Conservation (phyloP, 2,329 filamentous ascomycete species). For the Emergomyces pasteurianus region DNA sequence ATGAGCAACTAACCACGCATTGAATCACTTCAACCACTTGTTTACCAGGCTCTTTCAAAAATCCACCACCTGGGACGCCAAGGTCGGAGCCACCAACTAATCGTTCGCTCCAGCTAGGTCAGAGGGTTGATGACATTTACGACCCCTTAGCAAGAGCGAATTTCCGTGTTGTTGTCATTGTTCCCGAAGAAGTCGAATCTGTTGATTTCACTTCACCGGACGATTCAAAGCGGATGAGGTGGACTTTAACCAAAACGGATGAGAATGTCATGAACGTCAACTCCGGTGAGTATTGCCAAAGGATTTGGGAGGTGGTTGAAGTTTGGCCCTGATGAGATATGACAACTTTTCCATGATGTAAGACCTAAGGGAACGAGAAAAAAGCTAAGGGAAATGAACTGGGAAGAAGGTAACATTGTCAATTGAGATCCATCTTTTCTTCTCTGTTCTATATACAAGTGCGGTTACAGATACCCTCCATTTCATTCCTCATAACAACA, state of each 20-base stretch:
- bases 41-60: constrained; percentile 51
- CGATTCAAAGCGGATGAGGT: constrained; percentile 53
- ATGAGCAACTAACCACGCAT: background rate
- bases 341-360: background rate
- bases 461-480: background rate
- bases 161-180: constrained; percentile 80
- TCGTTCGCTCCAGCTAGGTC: constrained; percentile 39
- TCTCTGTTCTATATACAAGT: background rate
- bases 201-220: constrained; percentile 58
- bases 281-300: constrained; percentile 9
- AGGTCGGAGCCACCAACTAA: constrained; percentile 40
- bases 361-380: too few species aligned
- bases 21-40: background rate
- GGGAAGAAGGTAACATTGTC: background rate
- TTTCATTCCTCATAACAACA: background rate
- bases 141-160: constrained; percentile 59
- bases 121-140: constrained; percentile 57
- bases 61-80: constrained; percentile 55
- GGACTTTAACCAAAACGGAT: constrained; percentile 44
- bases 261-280: constrained; percentile 21
- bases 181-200: constrained; percentile 64
- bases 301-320: constrained; percentile 55
- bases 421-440: background rate
- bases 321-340: constrained; percentile 46
- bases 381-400: background rate